Evolutionary conservation across 2,329 filamentous ascomycete species (phyloP).

Genomic region (Hirsutella thompsonii): DNA sequence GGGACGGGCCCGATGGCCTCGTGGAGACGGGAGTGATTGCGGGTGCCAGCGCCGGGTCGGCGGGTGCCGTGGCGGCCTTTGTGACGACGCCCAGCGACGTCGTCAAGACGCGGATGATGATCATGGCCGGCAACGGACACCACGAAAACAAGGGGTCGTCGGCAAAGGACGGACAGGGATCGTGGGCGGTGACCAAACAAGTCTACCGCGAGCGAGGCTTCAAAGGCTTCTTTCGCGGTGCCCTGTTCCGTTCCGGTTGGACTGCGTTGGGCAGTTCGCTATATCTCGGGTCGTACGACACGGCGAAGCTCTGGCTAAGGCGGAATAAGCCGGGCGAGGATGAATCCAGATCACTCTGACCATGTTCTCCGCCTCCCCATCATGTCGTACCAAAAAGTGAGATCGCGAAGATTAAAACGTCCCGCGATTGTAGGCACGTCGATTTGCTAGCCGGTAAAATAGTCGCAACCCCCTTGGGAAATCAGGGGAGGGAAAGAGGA

Average conservation of each 20-base stretch:
- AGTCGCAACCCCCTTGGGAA: no score
- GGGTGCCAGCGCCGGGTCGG: constrained; percentile 57
- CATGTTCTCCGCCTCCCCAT: neutral
- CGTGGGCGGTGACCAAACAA: constrained; percentile 48
- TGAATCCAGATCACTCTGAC: constrained; percentile 16
- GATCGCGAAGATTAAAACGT: no score
- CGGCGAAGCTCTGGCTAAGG: constrained; percentile 53
- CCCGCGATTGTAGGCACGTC: no score
- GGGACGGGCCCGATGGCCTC: constrained; percentile 22
- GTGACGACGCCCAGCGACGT: constrained; percentile 86
- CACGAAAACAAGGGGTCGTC: constrained; percentile 14
- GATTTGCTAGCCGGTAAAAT: no score
- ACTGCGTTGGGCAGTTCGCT: constrained; percentile 72
- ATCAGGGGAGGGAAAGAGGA: no score
- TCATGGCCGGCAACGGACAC: constrained; percentile 36
- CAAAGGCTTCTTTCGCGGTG: constrained; percentile 66
- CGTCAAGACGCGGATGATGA: constrained; percentile 82
- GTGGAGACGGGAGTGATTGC: constrained; percentile 59
- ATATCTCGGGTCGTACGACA: constrained; percentile 80
- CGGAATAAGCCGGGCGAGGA: constrained; percentile 26
- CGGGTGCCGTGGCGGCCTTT: constrained; percentile 62
- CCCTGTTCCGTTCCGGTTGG: constrained; percentile 61
- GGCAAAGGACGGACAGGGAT: constrained; percentile 16
- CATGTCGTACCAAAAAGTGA: neutral
- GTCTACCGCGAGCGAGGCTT: constrained; percentile 56